These are phyloP conservation scores for Talaromyces piceae DNA, from an alignment of 2,329 filamentous ascomycete genomes.

Conservation along the genomic window DNA sequence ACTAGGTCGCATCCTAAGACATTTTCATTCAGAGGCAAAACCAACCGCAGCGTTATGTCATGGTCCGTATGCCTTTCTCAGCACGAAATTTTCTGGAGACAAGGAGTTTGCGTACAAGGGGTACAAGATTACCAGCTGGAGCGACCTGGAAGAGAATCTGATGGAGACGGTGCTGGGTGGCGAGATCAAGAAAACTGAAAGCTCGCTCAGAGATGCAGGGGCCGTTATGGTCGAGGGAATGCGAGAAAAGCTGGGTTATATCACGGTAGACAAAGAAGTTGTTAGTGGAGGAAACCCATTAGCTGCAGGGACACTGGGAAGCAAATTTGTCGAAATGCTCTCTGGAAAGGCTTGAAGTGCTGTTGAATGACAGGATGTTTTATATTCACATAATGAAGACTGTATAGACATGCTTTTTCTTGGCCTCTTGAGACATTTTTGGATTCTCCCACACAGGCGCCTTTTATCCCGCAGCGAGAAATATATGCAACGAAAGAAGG, in stretches of 20 bases:
- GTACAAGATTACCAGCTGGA: constrained; percentile 41
- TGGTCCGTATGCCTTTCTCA: constrained; percentile 40
- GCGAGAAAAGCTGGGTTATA: constrained; percentile 32
- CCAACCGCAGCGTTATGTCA: constrained; percentile 43
- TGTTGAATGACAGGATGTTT: neutral
- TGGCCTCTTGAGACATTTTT: too few species aligned
- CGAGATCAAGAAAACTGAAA: constrained; percentile 38
- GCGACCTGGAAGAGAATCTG: constrained; percentile 39
- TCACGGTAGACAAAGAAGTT: constrained; percentile 38
- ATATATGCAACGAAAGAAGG: too few species aligned
- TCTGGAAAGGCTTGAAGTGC: neutral
- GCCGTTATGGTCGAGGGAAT: constrained; percentile 39
- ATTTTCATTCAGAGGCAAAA: constrained; percentile 36
- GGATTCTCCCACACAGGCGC: too few species aligned
- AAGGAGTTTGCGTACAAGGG: constrained; percentile 39
- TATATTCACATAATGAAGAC: too few species aligned
- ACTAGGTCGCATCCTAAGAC: constrained; percentile 35
- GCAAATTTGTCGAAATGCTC: constrained; percentile 27
- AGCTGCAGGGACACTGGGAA: constrained; percentile 25
- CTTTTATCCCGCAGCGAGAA: too few species aligned
- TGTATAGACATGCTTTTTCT: neutral
- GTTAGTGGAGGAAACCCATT: constrained; percentile 28
- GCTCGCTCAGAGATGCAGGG: constrained; percentile 30
- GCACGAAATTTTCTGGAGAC: constrained; percentile 30
- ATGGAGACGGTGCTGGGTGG: constrained; percentile 40